These are phyloP conservation scores for Ceratocystiopsis minuta DNA, from an alignment of 2,329 filamentous ascomycete species.

Conservation along the genomic window DNA sequence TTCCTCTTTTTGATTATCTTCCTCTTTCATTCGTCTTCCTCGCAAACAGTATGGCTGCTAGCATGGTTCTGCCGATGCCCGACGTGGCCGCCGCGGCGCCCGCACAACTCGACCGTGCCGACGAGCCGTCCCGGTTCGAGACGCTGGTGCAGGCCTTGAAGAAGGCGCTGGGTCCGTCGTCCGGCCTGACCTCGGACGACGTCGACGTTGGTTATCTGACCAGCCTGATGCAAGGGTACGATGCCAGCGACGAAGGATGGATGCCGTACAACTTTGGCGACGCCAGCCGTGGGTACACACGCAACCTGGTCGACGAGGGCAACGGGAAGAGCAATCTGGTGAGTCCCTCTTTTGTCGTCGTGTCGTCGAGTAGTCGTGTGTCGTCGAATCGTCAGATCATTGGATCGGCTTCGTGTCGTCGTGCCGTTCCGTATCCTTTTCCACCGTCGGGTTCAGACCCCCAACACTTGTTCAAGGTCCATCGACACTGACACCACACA, in stretches of 20 bases:
- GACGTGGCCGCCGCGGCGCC: neutral
- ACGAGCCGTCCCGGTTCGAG: constrained; percentile 38
- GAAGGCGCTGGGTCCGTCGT: constrained; percentile 57
- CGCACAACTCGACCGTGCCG: constrained; percentile 1
- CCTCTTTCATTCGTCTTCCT: neutral
- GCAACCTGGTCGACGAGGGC: constrained; percentile 78
- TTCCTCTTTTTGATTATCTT: no score
- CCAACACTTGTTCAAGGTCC: no score
- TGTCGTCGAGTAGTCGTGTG: no score
- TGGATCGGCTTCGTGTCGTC: neutral
- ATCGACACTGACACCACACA: constrained; percentile 17
- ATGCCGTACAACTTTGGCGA: constrained; percentile 57
- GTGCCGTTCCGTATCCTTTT: neutral
- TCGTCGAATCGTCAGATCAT: no score
- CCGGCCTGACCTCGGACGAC: constrained; percentile 65
- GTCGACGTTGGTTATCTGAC: constrained; percentile 58
- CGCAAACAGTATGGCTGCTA: neutral
- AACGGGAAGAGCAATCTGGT: constrained; percentile 46
- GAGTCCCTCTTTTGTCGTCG: constrained; percentile 10
- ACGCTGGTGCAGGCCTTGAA: constrained; percentile 57
- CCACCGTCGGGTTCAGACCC: neutral
- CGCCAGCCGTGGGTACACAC: constrained; percentile 52
- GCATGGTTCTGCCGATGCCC: neutral
- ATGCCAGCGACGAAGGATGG: constrained; percentile 55
- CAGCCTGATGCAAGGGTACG: constrained; percentile 56